Base-by-base conservation (phyloP, 495 filamentous ascomycete genomes). In the Talaromyces nanjingensis region DNA sequence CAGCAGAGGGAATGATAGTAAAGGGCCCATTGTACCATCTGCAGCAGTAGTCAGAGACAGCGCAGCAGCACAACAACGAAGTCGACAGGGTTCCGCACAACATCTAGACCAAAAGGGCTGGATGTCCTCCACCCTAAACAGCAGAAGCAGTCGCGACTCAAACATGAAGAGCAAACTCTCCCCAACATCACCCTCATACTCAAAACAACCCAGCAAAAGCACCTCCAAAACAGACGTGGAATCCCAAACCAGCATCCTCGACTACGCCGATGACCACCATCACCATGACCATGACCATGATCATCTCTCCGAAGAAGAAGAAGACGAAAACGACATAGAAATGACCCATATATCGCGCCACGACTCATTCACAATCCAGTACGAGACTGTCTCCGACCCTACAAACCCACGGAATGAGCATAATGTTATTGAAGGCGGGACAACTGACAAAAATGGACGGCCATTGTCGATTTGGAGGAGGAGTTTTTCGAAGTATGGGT, bases 401-500 rank as follows among this genome's bases (percentile, higher is more conserved):
- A 20, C 0, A 1, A 20, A 49, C 18, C 18, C 16, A n/a, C 5
- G 45, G 0, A 49, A 49, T 49, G 45, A 49, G 45, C 45, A 49
- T 9, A 49, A 49, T 20, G 45, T 49, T 5, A 49, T 49, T 9
- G 45, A 49, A 49, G 45, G 45, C 7, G 45, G 45, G 45, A 49
- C 53, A 9, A 56, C 29, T 1, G 53, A 22, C 1, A 45, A 14
- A 25, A n/a, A 61, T 31, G 42, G 59, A 49, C 1, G 57, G 57
- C 57, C 57, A 12, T 22, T 37, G 31, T 59, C 57, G 20, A 12
- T 37, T 18, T 59, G 57, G 57, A 31, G 57, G 18, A 59, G 31
- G 18, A 59, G 57, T 37, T 37, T 59, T 33, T 59, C 34, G n/a
- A 59, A 59, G 34, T 59, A 59, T 37, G 57, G 57, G 34, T 22